Percentiles rank a stretch among this genome's conserved stretches.
These are phyloP conservation scores for Lentinula aciculospora DNA, from an alignment of 768 basidiomycete genomes.

Conservation along the genomic window DNA sequence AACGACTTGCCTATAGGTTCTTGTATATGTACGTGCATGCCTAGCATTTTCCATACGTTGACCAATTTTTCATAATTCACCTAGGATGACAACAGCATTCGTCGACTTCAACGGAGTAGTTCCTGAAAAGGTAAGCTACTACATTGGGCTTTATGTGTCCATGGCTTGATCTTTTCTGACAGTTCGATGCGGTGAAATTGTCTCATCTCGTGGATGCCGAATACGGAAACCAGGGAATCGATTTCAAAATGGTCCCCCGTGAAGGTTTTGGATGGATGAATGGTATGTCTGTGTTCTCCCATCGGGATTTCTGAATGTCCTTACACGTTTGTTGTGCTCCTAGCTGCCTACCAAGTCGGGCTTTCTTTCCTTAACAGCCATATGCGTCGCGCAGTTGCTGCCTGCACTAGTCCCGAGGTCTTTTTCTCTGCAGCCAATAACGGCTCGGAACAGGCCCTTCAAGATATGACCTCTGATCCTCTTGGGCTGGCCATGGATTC, in stretches of 20 bases:
- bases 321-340: not conserved
- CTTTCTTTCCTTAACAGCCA: conserved; percentile 87
- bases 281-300: conserved; percentile 39
- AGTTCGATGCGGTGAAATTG: conserved; percentile 95
- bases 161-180: not conserved
- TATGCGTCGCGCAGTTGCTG: conserved; percentile 93
- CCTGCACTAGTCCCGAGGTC: conserved; percentile 89
- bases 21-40: conserved; percentile 93
- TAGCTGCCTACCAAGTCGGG: conserved; percentile 96
- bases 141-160: not conserved
- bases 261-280: conserved; percentile 99
- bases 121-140: conserved; percentile 77
- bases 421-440: conserved; percentile 57
- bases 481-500: conserved; percentile 62
- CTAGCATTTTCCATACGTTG: not conserved
- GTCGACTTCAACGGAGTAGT: conserved; percentile 98
- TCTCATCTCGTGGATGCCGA: conserved; percentile 97
- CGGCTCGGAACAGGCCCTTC: conserved; percentile 29
- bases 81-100: conserved; percentile 88
- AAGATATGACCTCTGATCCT: conserved; percentile 43
- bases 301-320: not conserved
- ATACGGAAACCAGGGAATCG: conserved; percentile 93
- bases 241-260: conserved; percentile 95
- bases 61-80: not conserved
- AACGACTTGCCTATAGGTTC: conserved; percentile 91